Evolutionary conservation across 164 flowering plant species (phyloP).

Genomic region (Buxus sempervirens): DNA sequence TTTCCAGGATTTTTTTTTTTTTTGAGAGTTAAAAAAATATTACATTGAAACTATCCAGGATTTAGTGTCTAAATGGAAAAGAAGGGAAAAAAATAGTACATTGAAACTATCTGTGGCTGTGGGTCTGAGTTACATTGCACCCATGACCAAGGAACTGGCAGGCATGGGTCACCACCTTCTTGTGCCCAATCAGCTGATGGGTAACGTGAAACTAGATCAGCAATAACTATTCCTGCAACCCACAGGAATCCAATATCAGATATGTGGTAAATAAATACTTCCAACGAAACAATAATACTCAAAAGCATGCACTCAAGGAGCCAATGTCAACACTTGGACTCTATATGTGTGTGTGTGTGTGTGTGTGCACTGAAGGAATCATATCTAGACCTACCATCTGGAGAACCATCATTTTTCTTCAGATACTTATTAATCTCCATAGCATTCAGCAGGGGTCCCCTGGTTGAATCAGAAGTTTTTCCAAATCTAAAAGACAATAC

Average conservation of each 20-base stretch:
- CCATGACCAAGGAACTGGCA: conserved; percentile 41
- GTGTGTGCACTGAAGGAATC: background rate
- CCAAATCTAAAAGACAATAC: conserved; percentile 67
- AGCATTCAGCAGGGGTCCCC: conserved; percentile 92
- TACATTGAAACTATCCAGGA: background rate
- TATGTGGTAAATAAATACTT: background rate
- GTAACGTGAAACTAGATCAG: conserved; percentile 45
- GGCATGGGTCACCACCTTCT: conserved; percentile 92
- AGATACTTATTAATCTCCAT: conserved; percentile 90
- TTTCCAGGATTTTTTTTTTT: too few relatives aligned
- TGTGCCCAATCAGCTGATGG: conserved; percentile 68
- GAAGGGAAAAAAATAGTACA: conserved; percentile 37
- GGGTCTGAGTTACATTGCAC: conserved; percentile 69
- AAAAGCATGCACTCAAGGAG: background rate
- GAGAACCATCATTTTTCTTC: conserved; percentile 63
- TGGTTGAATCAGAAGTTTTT: conserved; percentile 72
- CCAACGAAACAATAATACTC: conserved; percentile 1
- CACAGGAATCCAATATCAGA: conserved; percentile 19
- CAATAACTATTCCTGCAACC: conserved; percentile 51
- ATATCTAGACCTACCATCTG: conserved; percentile 59
- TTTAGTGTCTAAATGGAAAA: background rate
- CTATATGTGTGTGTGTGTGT: too few relatives aligned
- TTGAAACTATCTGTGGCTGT: conserved; percentile 61
- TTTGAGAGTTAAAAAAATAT: too few relatives aligned
- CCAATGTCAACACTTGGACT: background rate